Percentiles rank a stretch among this genome's conserved stretches.
Evolutionary conservation across 345 rosid genomes (phyloP).

Genomic region (Lenwebbia sp.): DNA sequence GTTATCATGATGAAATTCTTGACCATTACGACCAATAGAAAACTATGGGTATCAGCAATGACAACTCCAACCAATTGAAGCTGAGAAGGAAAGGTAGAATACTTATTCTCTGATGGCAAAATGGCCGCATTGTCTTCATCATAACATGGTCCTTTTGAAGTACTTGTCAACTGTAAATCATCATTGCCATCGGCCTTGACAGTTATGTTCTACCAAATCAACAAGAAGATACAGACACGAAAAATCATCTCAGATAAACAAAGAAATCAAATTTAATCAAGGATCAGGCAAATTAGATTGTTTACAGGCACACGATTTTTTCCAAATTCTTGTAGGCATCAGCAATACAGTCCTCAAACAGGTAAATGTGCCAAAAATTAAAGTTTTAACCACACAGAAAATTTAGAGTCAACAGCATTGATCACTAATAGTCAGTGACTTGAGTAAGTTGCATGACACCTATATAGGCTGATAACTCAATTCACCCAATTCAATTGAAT

Average conservation of each 20-base stretch:
- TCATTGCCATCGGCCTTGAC: conserved; percentile 19
- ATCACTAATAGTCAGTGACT: neutral
- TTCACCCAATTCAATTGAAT: neutral
- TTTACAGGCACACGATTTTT: neutral
- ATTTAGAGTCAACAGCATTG: neutral
- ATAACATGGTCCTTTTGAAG: conserved; percentile 14
- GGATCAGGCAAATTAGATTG: neutral
- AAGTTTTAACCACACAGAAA: neutral
- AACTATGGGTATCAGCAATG: neutral
- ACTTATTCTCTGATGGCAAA: conserved; percentile 36
- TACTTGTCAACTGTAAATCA: conserved; percentile 13
- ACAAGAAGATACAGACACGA: neutral
- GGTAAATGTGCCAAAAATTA: neutral
- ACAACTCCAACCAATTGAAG: neutral
- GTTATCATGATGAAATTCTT: neutral
- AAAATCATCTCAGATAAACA: neutral
- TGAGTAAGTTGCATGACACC: neutral
- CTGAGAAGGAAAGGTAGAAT: neutral
- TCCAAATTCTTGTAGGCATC: neutral
- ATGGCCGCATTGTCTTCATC: conserved; percentile 17
- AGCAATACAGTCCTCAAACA: neutral
- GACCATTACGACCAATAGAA: neutral
- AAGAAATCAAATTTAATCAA: neutral
- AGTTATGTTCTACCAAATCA: conserved; percentile 18
- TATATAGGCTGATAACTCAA: neutral